Evolutionary conservation across 306 rosid species (phyloP).

Genomic region (Ammopiptanthus mongolicus): DNA sequence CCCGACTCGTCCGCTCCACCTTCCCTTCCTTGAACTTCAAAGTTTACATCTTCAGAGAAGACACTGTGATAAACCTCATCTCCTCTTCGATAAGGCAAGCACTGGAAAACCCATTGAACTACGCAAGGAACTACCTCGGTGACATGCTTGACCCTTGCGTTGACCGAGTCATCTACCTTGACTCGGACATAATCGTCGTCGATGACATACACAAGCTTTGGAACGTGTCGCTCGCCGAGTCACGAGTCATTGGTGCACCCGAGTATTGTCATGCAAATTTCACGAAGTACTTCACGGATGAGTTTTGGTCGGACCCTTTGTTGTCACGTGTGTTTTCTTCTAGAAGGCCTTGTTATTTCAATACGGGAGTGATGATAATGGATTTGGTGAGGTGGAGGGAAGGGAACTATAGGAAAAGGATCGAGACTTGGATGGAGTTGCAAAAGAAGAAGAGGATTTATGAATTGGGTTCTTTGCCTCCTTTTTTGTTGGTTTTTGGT

Average conservation of each 20-base stretch:
- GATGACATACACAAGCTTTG: constrained; percentile 87
- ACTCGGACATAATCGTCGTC: constrained; percentile 73
- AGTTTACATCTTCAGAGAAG: constrained; percentile 82
- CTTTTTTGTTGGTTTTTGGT: constrained; percentile 65
- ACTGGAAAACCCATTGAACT: constrained; percentile 81
- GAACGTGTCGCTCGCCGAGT: constrained; percentile 36
- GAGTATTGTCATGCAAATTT: constrained; percentile 97
- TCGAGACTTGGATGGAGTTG: constrained; percentile 89
- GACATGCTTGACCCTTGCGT: constrained; percentile 75
- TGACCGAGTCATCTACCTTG: constrained; percentile 76
- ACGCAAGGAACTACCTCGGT: constrained; percentile 87
- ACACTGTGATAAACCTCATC: constrained; percentile 72
- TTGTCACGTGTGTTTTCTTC: constrained; percentile 55
- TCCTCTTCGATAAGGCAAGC: constrained; percentile 82
- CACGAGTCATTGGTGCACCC: constrained; percentile 82
- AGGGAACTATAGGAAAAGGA: constrained; percentile 62
- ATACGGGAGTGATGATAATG: constrained; percentile 97
- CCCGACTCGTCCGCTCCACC: constrained; percentile 63
- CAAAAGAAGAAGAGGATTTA: constrained; percentile 73
- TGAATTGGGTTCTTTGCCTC: constrained; percentile 85
- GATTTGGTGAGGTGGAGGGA: constrained; percentile 66
- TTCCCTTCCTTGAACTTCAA: constrained; percentile 85
- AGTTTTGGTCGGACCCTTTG: constrained; percentile 81
- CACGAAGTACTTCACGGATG: constrained; percentile 81
- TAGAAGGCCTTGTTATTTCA: constrained; percentile 71